Evolutionary conservation across 2,329 filamentous ascomycete species (phyloP), one percentile per base, ranked within the genome.

Genomic region (Endothia cerciana): DNA sequence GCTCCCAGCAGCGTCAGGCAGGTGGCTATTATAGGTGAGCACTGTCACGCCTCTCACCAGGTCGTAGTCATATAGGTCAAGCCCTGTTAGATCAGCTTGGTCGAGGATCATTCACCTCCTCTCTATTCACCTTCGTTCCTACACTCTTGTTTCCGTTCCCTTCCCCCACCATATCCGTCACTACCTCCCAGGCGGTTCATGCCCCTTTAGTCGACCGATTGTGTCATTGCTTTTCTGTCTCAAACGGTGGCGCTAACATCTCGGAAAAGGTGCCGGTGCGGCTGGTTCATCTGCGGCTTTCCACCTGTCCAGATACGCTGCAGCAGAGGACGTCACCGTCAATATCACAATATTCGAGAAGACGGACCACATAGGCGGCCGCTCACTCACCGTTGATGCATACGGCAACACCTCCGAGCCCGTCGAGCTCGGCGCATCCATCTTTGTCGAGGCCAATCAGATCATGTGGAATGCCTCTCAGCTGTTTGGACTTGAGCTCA

Each of bases 341-440:
- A 91, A 97, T 70, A 90, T 98, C 72, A 97, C 93, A 28, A 82
- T 99, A 36, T 97, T 94, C 75, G 95, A 99, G 74, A 90, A 89
- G 71, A 88, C 87, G 19, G 76, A 81, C 40, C 92, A 89, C 71
- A 84, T 98, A 53, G 95, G 95, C 38, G 95, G 95, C 10, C 91
- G 95, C 33, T 91, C 91, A 8, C 91, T 94, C 38, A 98, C 94
- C 0, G 90, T 97, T 22, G 82, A 93, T 72, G 89, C 88, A 2
- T 94, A 91, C 74, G 84, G 87, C 69, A 84, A 94, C 71, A 81
- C 88, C 1, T 69, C 79, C 0, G 80, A 89, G 47, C 90, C 91
- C 1, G 85, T 97, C 43, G 95, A 99, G 76, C 82, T 98, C 0
- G 95, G 95, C 19, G 95, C 91, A 13, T 94, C 91, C 68, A 97